These are phyloP conservation scores for Vitis cinerea DNA, from an alignment of 164 flowering plant genomes.

Conservation along the genomic window DNA sequence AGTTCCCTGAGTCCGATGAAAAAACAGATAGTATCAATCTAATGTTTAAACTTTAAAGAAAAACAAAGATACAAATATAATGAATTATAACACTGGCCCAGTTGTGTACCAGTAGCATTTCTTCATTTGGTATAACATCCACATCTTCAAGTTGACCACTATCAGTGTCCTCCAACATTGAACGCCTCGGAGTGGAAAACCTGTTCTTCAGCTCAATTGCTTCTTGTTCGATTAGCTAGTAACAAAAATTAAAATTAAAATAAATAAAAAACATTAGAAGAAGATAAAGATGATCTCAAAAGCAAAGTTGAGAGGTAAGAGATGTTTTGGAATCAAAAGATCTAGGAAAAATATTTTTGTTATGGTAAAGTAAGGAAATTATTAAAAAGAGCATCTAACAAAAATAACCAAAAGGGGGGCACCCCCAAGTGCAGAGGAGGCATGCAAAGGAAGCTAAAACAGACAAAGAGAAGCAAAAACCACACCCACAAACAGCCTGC, in stretches of 20 bases:
- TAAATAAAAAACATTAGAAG: neutral
- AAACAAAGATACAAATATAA: no score
- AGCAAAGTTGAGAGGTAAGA: neutral
- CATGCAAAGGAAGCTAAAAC: no score
- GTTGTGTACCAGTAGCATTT: slow-evolving; percentile 71
- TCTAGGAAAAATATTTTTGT: neutral
- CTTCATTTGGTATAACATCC: slow-evolving; percentile 96
- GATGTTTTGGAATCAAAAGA: neutral
- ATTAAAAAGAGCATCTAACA: no score
- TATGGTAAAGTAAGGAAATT: no score
- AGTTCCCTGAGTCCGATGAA: neutral
- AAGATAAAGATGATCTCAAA: neutral
- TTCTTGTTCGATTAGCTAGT: slow-evolving; percentile 85
- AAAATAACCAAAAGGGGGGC: no score
- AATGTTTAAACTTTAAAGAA: neutral
- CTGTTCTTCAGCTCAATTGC: slow-evolving; percentile 82
- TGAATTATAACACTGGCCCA: no score
- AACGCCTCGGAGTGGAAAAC: slow-evolving; percentile 80
- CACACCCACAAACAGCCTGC: no score
- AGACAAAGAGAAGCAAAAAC: no score
- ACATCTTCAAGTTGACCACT: slow-evolving; percentile 84
- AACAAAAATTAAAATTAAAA: no score
- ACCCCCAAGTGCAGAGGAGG: no score
- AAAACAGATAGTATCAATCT: neutral
- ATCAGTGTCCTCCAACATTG: slow-evolving; percentile 79